Evolutionary conservation across 2,329 filamentous ascomycete genomes (phyloP), one percentile per base, ranked within the genome.

Genomic region (Penicillium sp.): DNA sequence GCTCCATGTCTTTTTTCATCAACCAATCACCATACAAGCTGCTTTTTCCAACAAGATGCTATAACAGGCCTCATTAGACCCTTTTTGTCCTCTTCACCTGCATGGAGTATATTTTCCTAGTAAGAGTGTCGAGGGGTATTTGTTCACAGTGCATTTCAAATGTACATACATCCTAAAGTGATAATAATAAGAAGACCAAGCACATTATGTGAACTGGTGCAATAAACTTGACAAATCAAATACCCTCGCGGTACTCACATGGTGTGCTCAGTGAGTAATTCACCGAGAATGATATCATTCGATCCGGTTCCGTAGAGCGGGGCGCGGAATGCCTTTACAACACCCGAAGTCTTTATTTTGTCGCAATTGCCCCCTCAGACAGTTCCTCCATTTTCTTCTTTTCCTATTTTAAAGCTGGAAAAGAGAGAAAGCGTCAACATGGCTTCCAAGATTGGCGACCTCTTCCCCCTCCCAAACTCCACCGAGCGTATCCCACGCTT

Each of bases 401-500:
- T 31, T 12, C 33, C n/a, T 37, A 7, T 18, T 22, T 4, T 22
- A 6, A 11, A 40, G 37, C 37, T 40, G 18, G n/a, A 37, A 3
- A 11, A 12, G 18, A 20, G 11, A 40, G 11, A 40, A 40, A 4
- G 12, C 11, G 5, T 12, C 49, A 55, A 15, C 40, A 62, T 62
- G 60, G 42, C 74, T 40, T 69, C 80, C 58, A 71, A 72, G 53
- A 72, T 84, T 56, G 73, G 75, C 22, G 79, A 82, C 56, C 73
- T 74, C 22, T 68, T 85, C 37, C 70, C 80, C 41, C 77, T 86
- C 37, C 74, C 76, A 29, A 81, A 81, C 54, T 79, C 78, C 49
- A 63, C 70, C 31, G 71, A 79, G 60, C 74, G 74, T 52, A 87
- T 90, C 18, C 88, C 89, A 23, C 80, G 79, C 26, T 79, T 91